Evolutionary conservation across 2,329 filamentous ascomycete genomes (phyloP).

Genomic region (Penicillium sp.): DNA sequence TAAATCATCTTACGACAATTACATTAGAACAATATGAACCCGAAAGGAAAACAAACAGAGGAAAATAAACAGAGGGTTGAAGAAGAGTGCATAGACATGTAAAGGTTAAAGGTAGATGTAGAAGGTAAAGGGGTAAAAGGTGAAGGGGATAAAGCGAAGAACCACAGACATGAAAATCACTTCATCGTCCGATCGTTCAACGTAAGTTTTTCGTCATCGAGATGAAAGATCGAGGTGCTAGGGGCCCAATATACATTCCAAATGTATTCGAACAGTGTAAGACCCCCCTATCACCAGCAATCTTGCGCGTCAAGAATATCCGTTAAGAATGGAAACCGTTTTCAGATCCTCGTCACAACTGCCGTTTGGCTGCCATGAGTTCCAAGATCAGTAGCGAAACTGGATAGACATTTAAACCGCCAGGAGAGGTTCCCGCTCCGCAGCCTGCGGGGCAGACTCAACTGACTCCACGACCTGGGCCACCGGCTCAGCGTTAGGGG

Average conservation of each 20-base stretch:
- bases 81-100: conserved; percentile 12
- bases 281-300: not conserved
- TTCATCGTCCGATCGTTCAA: conserved; percentile 17
- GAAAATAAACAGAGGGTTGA: conserved; percentile 12
- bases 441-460: conserved; percentile 30
- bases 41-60: conserved; percentile 17
- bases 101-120: not conserved
- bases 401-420: conserved; percentile 23
- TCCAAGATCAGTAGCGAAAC: not conserved
- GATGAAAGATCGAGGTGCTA: conserved; percentile 1
- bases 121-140: conserved; percentile 4
- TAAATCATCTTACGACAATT: conserved; percentile 19
- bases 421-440: conserved; percentile 36
- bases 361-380: not conserved
- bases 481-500: conserved; percentile 42
- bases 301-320: conserved; percentile 12
- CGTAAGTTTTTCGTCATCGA: conserved; percentile 13
- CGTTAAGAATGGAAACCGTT: conserved; percentile 7
- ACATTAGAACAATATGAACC: conserved; percentile 27
- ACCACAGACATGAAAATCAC: conserved; percentile 11
- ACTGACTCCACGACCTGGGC: conserved; percentile 27
- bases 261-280: conserved; percentile 6
- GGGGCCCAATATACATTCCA: conserved; percentile 10
- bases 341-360: not conserved
- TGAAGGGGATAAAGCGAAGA: conserved; percentile 7